Conservation (phyloP, 495 filamentous ascomycete genomes). For the Aspergillus bridgeri region DNA sequence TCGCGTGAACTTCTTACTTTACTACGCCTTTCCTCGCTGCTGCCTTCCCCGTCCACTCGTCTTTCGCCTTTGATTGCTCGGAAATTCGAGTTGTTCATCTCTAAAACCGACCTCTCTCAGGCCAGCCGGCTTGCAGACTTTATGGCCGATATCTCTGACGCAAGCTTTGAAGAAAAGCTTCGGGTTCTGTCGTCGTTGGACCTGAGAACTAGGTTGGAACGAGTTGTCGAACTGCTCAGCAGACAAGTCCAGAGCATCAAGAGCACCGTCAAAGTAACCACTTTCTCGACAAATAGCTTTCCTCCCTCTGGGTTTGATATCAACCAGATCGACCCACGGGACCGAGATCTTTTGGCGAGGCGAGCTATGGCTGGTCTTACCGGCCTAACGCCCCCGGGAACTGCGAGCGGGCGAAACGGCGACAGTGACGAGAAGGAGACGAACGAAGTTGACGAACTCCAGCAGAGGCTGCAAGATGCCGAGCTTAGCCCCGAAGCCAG, state of each 20-base stretch:
- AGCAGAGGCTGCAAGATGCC: slow-evolving; percentile 80
- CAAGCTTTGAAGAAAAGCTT: slow-evolving; percentile 83
- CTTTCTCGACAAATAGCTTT: slow-evolving; percentile 57
- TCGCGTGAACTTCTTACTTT: slow-evolving; percentile 79
- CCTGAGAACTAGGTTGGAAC: slow-evolving; percentile 70
- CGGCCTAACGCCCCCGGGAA: slow-evolving; percentile 50
- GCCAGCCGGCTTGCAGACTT: slow-evolving; percentile 93
- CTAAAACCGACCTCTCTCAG: slow-evolving; percentile 68
- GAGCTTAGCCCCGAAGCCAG: slow-evolving; percentile 70
- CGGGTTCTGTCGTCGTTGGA: slow-evolving; percentile 74
- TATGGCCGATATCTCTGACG: slow-evolving; percentile 86
- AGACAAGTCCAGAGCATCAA: slow-evolving; percentile 78
- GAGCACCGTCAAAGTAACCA: slow-evolving; percentile 73
- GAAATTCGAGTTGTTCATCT: slow-evolving; percentile 80
- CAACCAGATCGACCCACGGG: slow-evolving; percentile 48
- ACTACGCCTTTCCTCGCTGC: slow-evolving; percentile 69
- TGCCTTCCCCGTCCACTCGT: slow-evolving; percentile 58
- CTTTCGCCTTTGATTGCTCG: slow-evolving; percentile 81
- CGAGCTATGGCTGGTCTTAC: slow-evolving; percentile 48
- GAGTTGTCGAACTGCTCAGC: slow-evolving; percentile 74
- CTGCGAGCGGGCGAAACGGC: slow-evolving; percentile 38
- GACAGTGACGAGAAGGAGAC: slow-evolving; percentile 66
- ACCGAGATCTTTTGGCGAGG: slow-evolving; percentile 51
- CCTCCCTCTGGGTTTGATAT: slow-evolving; percentile 55
- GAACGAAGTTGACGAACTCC: slow-evolving; percentile 87